phyloP scores from a whole-genome alignment of 441 rosid genomes.

The Populus hybrid region DNA sequence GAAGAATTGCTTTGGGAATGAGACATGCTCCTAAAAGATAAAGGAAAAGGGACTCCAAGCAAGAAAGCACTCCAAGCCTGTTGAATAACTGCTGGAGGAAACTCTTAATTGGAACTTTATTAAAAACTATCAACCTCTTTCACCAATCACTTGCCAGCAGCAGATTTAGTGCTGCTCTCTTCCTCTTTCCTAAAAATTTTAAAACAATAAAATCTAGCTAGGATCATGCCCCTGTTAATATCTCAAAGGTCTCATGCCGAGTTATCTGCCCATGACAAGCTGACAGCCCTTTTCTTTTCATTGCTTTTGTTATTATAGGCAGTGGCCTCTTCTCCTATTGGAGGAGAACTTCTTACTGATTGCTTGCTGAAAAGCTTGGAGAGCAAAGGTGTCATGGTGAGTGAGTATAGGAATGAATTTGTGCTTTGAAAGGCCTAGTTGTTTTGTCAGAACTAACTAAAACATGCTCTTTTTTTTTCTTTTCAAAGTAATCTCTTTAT shows the following conservation, averaged over 20 bases:
- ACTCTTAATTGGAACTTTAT: too few relatives aligned
- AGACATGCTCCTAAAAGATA: not conserved
- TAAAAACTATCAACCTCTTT: too few relatives aligned
- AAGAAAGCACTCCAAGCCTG: too few relatives aligned
- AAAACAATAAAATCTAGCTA: not conserved
- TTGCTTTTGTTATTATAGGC: conserved; percentile 46
- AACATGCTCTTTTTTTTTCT: not conserved
- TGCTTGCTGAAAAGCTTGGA: conserved; percentile 98
- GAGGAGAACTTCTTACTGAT: conserved; percentile 95
- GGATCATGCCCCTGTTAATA: not conserved
- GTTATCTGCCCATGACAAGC: conserved; percentile 2
- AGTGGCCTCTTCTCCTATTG: conserved; percentile 76
- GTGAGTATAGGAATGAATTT: conserved; percentile 21
- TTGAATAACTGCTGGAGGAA: too few relatives aligned
- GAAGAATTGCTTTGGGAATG: not conserved
- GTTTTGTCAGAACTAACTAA: conserved; percentile 5
- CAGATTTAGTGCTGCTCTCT: not conserved
- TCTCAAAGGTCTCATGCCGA: not conserved
- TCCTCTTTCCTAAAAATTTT: not conserved
- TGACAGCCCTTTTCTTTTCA: conserved; percentile 2
- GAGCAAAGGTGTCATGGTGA: conserved; percentile 85
- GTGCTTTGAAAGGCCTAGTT: conserved; percentile 11
- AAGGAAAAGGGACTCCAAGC: too few relatives aligned
- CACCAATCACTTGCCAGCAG: too few relatives aligned
- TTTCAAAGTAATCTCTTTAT: not conserved